These are phyloP conservation scores for Graphium sp. DNA, from an alignment of 2,329 filamentous ascomycete genomes.

Conservation along the genomic window DNA sequence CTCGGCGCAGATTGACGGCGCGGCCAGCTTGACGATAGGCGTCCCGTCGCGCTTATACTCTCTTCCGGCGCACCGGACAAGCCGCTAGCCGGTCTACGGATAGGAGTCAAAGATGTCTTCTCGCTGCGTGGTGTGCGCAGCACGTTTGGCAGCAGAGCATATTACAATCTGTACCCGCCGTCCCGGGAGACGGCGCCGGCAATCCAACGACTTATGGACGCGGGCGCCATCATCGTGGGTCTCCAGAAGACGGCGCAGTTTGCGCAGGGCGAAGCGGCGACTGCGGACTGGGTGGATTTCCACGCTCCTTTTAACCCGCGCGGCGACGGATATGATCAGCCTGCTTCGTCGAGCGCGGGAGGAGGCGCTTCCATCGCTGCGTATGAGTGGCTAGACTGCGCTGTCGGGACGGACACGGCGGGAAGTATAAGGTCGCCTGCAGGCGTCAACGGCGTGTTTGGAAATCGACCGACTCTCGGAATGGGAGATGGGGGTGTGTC, in stretches of 20 bases:
- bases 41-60: conserved; percentile 47
- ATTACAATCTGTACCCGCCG: conserved; percentile 33
- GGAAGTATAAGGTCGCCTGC: too few relatives aligned
- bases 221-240: conserved; percentile 34
- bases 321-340: conserved; percentile 27
- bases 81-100: conserved; percentile 40
- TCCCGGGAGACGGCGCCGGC: conserved; percentile 28
- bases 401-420: conserved; percentile 24
- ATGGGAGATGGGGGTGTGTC: too few relatives aligned
- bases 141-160: conserved; percentile 39
- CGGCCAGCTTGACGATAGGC: conserved; percentile 14
- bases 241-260: conserved; percentile 29
- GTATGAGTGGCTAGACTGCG: conserved; percentile 27
- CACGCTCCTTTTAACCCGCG: conserved; percentile 24
- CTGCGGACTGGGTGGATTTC: conserved; percentile 27
- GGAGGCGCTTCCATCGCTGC: conserved; percentile 18
- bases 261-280: conserved; percentile 23
- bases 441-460: too few relatives aligned
- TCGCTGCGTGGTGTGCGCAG: conserved; percentile 35
- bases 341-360: conserved; percentile 26
- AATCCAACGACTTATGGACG: conserved; percentile 40
- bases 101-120: conserved; percentile 48
- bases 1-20: neutral
- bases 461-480: too few relatives aligned
- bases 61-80: conserved; percentile 29